phyloP scores from a whole-genome alignment of 495 filamentous ascomycete genomes.

The Aspergillus saccharolyticus region DNA sequence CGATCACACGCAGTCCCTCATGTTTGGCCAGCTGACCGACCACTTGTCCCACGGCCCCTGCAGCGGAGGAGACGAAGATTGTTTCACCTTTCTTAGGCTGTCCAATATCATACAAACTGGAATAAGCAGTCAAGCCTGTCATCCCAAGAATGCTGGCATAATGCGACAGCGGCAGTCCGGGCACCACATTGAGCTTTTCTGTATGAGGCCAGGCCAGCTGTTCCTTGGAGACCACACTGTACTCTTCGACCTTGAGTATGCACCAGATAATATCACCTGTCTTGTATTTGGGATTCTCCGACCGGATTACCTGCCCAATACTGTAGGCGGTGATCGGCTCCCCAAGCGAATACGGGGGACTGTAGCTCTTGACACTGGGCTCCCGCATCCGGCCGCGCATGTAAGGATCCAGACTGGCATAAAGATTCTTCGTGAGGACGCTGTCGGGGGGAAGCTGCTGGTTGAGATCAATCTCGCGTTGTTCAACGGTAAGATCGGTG shows the following conservation, averaged over 20 bases:
- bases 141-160: conserved; percentile 4
- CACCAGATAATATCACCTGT: conserved; percentile 52
- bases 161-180: conserved; percentile 1
- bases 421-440: conserved; percentile 56
- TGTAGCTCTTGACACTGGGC: conserved; percentile 47
- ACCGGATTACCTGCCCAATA: conserved; percentile 53
- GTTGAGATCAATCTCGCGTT: not conserved
- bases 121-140: conserved; percentile 10
- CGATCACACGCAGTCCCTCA: conserved; percentile 1
- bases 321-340: conserved; percentile 46
- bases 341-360: conserved; percentile 39
- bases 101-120: not conserved
- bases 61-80: conserved; percentile 7
- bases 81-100: conserved; percentile 4
- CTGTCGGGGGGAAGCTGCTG: conserved; percentile 18
- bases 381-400: conserved; percentile 53
- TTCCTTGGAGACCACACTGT: conserved; percentile 15
- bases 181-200: not conserved
- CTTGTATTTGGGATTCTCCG: conserved; percentile 43
- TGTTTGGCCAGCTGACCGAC: conserved; percentile 10
- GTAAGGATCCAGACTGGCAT: conserved; percentile 68
- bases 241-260: conserved; percentile 48
- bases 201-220: not conserved
- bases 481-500: not conserved
- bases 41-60: conserved; percentile 5